These are phyloP conservation scores for Sporothrix curviconia DNA, from an alignment of 2,329 filamentous ascomycete genomes.

Conservation along the genomic window DNA sequence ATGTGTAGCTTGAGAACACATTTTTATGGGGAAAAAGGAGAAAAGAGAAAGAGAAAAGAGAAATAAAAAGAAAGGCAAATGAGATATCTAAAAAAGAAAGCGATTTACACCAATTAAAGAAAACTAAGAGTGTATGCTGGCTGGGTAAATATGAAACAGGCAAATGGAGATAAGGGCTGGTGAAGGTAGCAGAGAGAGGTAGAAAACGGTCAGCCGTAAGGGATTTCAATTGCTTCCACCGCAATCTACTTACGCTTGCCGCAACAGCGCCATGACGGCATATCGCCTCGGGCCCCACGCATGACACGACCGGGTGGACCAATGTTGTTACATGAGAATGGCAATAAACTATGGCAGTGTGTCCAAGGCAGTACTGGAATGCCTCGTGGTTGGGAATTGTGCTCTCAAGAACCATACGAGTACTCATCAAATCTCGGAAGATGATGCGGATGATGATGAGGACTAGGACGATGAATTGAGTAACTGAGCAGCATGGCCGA, in stretches of 20 bases:
- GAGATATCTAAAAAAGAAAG: too few relatives aligned
- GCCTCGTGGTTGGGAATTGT: constrained; percentile 37
- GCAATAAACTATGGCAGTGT: constrained; percentile 49
- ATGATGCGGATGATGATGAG: constrained; percentile 43
- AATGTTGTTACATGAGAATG: constrained; percentile 33
- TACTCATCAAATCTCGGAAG: constrained; percentile 55
- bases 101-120: too few relatives aligned
- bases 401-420: constrained; percentile 34
- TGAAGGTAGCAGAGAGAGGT: too few relatives aligned
- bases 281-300: constrained; percentile 39
- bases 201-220: too few relatives aligned
- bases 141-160: too few relatives aligned
- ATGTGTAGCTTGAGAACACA: too few relatives aligned
- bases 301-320: constrained; percentile 44
- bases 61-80: too few relatives aligned
- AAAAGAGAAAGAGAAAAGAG: too few relatives aligned
- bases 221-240: too few relatives aligned
- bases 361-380: constrained; percentile 43
- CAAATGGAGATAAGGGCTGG: too few relatives aligned
- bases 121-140: too few relatives aligned
- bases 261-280: constrained; percentile 27
- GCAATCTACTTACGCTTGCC: constrained; percentile 1
- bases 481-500: not conserved
- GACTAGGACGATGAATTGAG: constrained; percentile 10
- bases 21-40: too few relatives aligned